Percentiles rank a stretch among this genome's conserved stretches.
Evolutionary conservation across 768 basidiomycete species (phyloP).

Genomic region (Mycena haematopus): DNA sequence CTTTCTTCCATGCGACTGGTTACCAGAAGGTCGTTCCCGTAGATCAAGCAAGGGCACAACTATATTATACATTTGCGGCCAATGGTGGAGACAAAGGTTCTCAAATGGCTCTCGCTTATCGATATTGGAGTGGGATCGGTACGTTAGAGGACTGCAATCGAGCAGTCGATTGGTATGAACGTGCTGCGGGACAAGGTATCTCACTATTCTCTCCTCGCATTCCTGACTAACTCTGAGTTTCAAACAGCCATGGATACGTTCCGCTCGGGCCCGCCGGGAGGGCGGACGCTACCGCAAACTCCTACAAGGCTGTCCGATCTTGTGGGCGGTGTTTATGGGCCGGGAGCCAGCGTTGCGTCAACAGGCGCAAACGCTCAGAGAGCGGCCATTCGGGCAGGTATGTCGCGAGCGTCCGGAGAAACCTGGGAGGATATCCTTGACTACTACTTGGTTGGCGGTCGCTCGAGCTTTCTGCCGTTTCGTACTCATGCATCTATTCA

Average conservation of each 20-base stretch:
- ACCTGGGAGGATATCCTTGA: constrained; percentile 94
- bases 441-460: constrained; percentile 76
- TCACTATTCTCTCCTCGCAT: background rate
- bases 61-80: constrained; percentile 94
- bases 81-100: constrained; percentile 87
- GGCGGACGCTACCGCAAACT: constrained; percentile 82
- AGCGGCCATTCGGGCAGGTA: constrained; percentile 83
- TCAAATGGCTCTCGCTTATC: constrained; percentile 92
- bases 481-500: constrained; percentile 38
- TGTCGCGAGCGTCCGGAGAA: constrained; percentile 86
- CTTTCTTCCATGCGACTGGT: constrained; percentile 90
- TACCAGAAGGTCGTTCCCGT: constrained; percentile 68
- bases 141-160: constrained; percentile 84
- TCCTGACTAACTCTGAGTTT: constrained; percentile 9
- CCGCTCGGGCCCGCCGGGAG: constrained; percentile 88
- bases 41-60: constrained; percentile 81
- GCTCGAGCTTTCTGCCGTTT: background rate
- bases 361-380: constrained; percentile 76
- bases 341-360: constrained; percentile 92
- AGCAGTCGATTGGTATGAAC: constrained; percentile 89
- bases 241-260: constrained; percentile 78
- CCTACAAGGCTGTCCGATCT: constrained; percentile 88
- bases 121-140: constrained; percentile 96
- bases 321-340: constrained; percentile 91
- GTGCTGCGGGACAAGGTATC: constrained; percentile 83